phyloP scores from a whole-genome alignment of 768 basidiomycete genomes.

The Panaeolus cyanescens region DNA sequence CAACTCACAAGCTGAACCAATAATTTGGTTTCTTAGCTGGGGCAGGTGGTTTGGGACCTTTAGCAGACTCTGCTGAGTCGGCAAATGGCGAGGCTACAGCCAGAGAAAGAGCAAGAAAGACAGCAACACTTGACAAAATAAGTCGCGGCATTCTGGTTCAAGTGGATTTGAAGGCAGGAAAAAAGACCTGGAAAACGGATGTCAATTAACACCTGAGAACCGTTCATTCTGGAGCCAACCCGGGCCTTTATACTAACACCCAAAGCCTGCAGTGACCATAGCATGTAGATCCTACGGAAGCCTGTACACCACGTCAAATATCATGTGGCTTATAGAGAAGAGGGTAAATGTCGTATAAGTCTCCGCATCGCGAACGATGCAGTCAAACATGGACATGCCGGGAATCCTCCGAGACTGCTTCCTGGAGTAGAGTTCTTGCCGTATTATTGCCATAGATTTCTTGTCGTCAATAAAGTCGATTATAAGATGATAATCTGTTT shows the following conservation, averaged over 20 bases:
- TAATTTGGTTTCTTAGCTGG: conserved; percentile 1
- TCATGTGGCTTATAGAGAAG: not conserved
- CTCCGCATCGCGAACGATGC: not conserved
- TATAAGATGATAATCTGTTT: not conserved
- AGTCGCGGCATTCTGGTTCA: not conserved
- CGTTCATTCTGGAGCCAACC: not conserved
- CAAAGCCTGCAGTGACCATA: not conserved
- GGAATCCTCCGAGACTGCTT: conserved; percentile 1
- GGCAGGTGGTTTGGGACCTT: not conserved
- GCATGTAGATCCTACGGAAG: not conserved
- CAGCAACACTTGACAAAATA: not conserved
- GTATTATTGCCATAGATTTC: not conserved
- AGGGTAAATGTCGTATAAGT: not conserved
- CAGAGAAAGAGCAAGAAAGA: not conserved
- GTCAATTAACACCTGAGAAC: not conserved
- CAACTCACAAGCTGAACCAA: conserved; percentile 60
- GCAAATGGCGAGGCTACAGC: not conserved
- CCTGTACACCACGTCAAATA: not conserved
- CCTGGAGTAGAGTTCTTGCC: not conserved
- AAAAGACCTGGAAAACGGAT: not conserved
- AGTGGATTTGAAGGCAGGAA: not conserved
- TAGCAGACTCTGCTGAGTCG: not conserved
- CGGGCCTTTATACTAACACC: not conserved
- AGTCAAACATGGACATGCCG: not conserved
- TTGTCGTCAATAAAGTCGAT: not conserved